Percentiles rank a stretch among this genome's conserved stretches.
Evolutionary conservation across 1,139 yeast genomes (phyloP).

Genomic region (Saccharomyces hybrid): DNA sequence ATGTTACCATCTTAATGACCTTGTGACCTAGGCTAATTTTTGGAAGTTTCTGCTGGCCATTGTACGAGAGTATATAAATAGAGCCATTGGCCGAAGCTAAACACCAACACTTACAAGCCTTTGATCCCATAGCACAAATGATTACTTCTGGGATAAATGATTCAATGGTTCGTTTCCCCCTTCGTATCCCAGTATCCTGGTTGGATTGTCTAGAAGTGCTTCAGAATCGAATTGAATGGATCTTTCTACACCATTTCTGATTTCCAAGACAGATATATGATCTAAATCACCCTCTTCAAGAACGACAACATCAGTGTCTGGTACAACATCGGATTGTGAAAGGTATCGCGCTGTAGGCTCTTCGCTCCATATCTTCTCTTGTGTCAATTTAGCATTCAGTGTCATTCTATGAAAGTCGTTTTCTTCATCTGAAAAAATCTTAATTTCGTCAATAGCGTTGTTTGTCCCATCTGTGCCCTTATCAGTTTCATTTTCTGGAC

Average conservation of each 20-base stretch:
- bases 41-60: conserved; percentile 25
- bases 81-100: conserved; percentile 30
- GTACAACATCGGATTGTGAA: conserved; percentile 21
- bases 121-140: conserved; percentile 33
- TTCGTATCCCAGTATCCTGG: conserved; percentile 39
- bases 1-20: conserved; percentile 20
- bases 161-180: conserved; percentile 40
- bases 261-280: conserved; percentile 35
- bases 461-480: conserved; percentile 39
- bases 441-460: conserved; percentile 14
- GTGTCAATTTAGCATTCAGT: conserved; percentile 22
- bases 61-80: conserved; percentile 18
- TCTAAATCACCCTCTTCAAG: conserved; percentile 24
- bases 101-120: conserved; percentile 24
- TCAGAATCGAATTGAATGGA: conserved; percentile 29
- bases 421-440: conserved; percentile 16
- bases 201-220: conserved; percentile 40
- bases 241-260: conserved; percentile 39
- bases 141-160: conserved; percentile 46
- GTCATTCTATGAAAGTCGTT: conserved; percentile 29
- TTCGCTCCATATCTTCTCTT: conserved; percentile 26
- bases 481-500: conserved; percentile 25
- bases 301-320: conserved; percentile 31
- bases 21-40: conserved; percentile 29
- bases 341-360: conserved; percentile 26